Conservation (phyloP, 1,139 yeast species). For the Yamadazyma membranifaciens region DNA sequence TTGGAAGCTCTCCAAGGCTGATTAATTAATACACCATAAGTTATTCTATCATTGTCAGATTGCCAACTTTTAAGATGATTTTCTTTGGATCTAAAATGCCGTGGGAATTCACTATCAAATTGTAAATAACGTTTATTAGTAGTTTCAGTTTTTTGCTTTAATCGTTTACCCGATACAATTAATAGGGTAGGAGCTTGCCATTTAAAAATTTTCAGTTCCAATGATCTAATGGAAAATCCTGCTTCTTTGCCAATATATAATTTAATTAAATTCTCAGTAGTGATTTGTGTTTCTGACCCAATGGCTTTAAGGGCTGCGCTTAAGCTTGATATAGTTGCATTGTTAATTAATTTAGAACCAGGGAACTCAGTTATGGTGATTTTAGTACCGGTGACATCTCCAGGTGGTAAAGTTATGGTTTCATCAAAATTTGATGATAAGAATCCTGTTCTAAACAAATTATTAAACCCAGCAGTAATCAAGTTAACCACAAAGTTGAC, state of each 20-base stretch:
- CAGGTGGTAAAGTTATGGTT: neutral
- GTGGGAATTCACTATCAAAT: conserved; percentile 55
- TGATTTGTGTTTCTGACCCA: conserved; percentile 20
- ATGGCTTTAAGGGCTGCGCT: conserved; percentile 28
- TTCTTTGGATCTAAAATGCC: conserved; percentile 35
- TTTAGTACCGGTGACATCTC: neutral
- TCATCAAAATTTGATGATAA: conserved; percentile 15
- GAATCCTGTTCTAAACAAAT: conserved; percentile 32
- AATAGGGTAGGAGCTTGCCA: conserved; percentile 88
- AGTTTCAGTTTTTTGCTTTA: conserved; percentile 37
- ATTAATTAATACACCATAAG: conserved; percentile 60
- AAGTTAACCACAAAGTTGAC: conserved; percentile 33
- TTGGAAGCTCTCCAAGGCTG: conserved; percentile 79
- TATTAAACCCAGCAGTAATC: conserved; percentile 30
- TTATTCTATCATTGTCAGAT: conserved; percentile 38
- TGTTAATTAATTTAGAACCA: conserved; percentile 41
- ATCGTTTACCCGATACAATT: conserved; percentile 62
- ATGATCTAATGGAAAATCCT: conserved; percentile 85
- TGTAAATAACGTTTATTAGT: conserved; percentile 49
- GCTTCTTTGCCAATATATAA: conserved; percentile 71
- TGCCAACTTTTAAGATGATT: conserved; percentile 34
- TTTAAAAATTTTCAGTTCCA: conserved; percentile 80
- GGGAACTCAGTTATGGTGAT: conserved; percentile 15
- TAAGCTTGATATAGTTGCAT: conserved; percentile 41
- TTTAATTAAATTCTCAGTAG: conserved; percentile 49